A percentile compares a stretch with the other conserved stretches of the same genome.
phyloP scores from a whole-genome alignment of 2,329 filamentous ascomycete genomes.

The Alternaria triticina region DNA sequence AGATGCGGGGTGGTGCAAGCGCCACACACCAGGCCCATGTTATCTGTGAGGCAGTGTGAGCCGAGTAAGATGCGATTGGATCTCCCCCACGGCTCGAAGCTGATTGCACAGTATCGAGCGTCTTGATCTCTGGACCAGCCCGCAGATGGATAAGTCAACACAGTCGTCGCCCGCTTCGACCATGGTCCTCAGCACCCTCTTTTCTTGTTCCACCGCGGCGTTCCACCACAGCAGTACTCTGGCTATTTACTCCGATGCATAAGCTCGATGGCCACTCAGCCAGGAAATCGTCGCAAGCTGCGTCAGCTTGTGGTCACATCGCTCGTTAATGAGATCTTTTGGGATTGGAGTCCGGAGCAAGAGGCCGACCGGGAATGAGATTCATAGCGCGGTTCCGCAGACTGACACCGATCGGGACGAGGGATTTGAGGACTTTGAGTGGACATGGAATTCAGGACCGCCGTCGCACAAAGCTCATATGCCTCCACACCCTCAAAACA shows the following conservation, averaged over 20 bases:
- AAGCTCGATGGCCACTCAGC: not conserved
- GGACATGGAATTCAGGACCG: conserved; percentile 61
- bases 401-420: conserved; percentile 57
- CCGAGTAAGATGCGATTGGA: not conserved
- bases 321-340: not conserved
- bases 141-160: conserved; percentile 3
- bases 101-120: not conserved
- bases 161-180: not conserved
- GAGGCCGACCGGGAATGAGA: conserved; percentile 56
- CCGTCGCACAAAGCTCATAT: conserved; percentile 63
- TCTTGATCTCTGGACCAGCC: not conserved
- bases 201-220: not conserved
- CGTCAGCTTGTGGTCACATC: not conserved
- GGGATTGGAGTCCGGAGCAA: conserved; percentile 53
- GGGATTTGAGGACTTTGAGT: conserved; percentile 59
- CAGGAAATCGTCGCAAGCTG: not conserved
- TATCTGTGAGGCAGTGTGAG: not conserved
- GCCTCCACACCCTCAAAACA: conserved; percentile 41
- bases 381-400: conserved; percentile 57
- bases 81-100: not conserved
- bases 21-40: not conserved
- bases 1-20: conserved; percentile 8
- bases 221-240: not conserved
- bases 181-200: not conserved
- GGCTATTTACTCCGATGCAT: not conserved